Percentiles rank a stretch among this genome's conserved stretches.
Evolutionary conservation across 345 rosid genomes (phyloP).

Genomic region (Turritis glabra): DNA sequence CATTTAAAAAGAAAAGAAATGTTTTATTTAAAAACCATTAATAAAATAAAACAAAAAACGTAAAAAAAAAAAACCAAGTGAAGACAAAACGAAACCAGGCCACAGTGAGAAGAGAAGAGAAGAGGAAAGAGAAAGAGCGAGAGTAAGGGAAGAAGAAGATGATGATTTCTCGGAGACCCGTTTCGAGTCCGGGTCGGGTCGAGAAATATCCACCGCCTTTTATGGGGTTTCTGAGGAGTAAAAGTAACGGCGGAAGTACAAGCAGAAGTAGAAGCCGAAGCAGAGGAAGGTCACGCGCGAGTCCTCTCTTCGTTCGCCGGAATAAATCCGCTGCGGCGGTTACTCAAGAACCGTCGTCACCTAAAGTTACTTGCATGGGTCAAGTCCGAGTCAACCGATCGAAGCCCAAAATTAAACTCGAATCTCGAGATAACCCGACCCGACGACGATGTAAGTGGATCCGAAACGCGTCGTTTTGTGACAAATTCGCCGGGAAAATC

Average conservation of each 20-base stretch:
- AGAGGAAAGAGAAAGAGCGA: background rate
- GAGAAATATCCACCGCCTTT: constrained; percentile 79
- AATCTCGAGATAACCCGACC: constrained; percentile 22
- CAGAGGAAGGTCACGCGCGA: constrained; percentile 77
- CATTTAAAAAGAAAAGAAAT: background rate
- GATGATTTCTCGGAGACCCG: constrained; percentile 59
- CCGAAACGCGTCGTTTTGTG: constrained; percentile 40
- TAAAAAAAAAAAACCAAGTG: background rate
- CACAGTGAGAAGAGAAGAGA: constrained; percentile 4
- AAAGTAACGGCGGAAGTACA: constrained; percentile 28
- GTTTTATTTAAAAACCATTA: background rate
- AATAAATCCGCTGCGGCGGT: constrained; percentile 40
- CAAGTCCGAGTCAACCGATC: constrained; percentile 80
- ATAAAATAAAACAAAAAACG: constrained; percentile 6
- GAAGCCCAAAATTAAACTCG: constrained; percentile 39
- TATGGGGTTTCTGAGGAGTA: constrained; percentile 67
- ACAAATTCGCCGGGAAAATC: constrained; percentile 25
- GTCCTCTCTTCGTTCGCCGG: constrained; percentile 78
- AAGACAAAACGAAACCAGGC: constrained; percentile 26
- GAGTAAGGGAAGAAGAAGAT: constrained; percentile 19
- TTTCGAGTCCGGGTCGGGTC: constrained; percentile 76
- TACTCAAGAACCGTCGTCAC: constrained; percentile 88
- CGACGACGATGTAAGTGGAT: constrained; percentile 52
- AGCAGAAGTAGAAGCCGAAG: constrained; percentile 50
- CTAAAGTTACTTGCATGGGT: constrained; percentile 97